Evolutionary conservation across 2,329 filamentous ascomycete species (phyloP), one percentile per base, ranked within the genome.

Genomic region (Alternaria tenuissima): DNA sequence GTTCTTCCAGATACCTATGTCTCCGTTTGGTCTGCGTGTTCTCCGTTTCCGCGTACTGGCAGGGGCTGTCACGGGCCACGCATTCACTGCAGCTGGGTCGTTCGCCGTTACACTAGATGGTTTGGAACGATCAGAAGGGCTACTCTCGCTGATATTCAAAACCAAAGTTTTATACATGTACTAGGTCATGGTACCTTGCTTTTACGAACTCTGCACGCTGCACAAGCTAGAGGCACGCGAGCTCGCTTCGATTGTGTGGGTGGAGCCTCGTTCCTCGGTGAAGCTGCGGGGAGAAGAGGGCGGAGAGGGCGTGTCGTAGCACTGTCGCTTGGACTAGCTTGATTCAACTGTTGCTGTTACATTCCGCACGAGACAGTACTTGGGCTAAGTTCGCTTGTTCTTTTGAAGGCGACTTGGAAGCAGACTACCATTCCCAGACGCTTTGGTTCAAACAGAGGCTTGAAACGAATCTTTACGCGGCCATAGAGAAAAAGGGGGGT

Each of bases 71-170:
- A 34, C 66, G 61, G 39, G 61, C 18, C 16, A 51, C 43, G 43
- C 66, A 69, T 55, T 69, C 64, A 46, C 62, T 57, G 52, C 66
- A 69, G 11, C 39, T 57, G 18, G 66, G 64, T 11, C 63, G 66
- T 1, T 46, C 54, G 24, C 64, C 66, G 52, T 69, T 59, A 39
- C 66, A 69, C 66, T 69, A 52, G n/a, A 38, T 28, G 3, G 8
- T 6, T 20, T 18, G 18, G 26, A 41, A 39, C 39, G 26, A 59
- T 55, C 52, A 56, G 55, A 57, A 20, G 32, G 39, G 32, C 9
- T 28, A 26, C 16, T 41, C 20, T 51, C 22, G 34, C 44, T 14
- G 8, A 14, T 53, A 5, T 5, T 24, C 16, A 4, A 24, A 42
- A 24, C 20, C 3, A 42, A 7, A 24, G 30, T 16, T 52, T n/a